Evolutionary conservation across 1,284 basidiomycete genomes (phyloP).

Genomic region (Rugosomyces carneus): DNA sequence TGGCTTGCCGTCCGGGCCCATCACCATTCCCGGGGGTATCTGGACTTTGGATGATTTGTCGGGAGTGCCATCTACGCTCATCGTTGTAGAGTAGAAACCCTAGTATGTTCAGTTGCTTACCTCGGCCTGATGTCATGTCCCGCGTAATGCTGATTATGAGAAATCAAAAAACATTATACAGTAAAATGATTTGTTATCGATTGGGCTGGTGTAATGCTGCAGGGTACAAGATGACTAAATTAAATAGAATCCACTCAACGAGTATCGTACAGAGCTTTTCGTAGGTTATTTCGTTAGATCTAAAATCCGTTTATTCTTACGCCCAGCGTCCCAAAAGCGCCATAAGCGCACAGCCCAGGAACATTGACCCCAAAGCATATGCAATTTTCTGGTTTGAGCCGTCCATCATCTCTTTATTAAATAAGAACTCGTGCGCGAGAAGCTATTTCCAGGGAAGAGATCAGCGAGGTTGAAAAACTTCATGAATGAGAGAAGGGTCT

Average conservation of each 20-base stretch:
- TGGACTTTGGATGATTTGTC: constrained; percentile 11
- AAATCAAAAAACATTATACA: too few species aligned
- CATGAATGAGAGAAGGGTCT: constrained; percentile 11
- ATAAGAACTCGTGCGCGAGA: constrained; percentile 89
- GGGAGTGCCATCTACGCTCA: constrained; percentile 11
- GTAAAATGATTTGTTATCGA: too few species aligned
- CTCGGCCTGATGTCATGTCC: neutral
- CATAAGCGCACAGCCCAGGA: constrained; percentile 77
- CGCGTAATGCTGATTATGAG: too few species aligned
- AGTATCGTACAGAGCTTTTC: neutral
- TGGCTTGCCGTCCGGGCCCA: constrained; percentile 89
- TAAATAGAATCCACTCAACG: neutral
- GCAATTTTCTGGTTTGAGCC: constrained; percentile 56
- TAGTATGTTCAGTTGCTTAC: too few species aligned
- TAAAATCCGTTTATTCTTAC: constrained; percentile 25
- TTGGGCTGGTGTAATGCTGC: neutral
- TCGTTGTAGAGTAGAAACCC: neutral
- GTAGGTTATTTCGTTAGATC: neutral
- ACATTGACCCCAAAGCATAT: constrained; percentile 72
- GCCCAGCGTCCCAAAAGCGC: constrained; percentile 84
- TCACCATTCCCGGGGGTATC: constrained; percentile 72
- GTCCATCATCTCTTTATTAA: constrained; percentile 78
- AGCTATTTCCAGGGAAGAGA: constrained; percentile 40
- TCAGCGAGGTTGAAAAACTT: constrained; percentile 1
- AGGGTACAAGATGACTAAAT: neutral